Evolutionary conservation across 225 moss, liverwort and hornwort genomes (phyloP).

Genomic region (Rhytidiadelphus loreus): DNA sequence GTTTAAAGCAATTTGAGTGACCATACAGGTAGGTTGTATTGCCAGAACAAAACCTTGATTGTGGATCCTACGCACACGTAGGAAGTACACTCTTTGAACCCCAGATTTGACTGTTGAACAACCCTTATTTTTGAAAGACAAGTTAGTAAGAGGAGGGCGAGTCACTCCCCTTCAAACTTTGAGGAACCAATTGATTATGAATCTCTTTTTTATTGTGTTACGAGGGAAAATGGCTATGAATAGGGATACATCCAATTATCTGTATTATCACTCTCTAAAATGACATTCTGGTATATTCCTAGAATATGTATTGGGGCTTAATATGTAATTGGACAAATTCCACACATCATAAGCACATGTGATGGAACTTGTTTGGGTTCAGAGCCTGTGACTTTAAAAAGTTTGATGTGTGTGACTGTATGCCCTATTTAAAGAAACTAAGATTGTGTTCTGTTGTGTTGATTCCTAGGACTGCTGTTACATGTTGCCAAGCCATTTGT

Average conservation of each 20-base stretch:
- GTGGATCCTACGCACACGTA: neutral
- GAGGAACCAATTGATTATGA: neutral
- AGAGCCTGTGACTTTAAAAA: neutral
- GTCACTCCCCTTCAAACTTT: neutral
- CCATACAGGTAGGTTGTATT: neutral
- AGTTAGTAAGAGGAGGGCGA: neutral
- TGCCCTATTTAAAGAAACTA: neutral
- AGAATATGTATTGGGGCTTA: neutral
- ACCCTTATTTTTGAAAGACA: neutral
- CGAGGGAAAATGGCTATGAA: neutral
- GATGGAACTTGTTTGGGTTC: neutral
- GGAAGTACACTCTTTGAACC: neutral
- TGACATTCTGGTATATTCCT: neutral
- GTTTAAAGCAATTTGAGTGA: neutral
- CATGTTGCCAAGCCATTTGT: slow-evolving; percentile 55
- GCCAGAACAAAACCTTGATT: neutral
- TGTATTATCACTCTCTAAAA: neutral
- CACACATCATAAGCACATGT: neutral
- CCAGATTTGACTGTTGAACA: no score
- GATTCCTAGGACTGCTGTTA: slow-evolving; percentile 38
- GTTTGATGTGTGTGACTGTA: no score
- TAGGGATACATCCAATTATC: no score
- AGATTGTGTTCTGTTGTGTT: neutral
- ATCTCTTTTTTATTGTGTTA: neutral
- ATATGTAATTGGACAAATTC: neutral